Evolutionary conservation across 2,329 filamentous ascomycete genomes (phyloP).

Genomic region (Apiospora malaysiana): DNA sequence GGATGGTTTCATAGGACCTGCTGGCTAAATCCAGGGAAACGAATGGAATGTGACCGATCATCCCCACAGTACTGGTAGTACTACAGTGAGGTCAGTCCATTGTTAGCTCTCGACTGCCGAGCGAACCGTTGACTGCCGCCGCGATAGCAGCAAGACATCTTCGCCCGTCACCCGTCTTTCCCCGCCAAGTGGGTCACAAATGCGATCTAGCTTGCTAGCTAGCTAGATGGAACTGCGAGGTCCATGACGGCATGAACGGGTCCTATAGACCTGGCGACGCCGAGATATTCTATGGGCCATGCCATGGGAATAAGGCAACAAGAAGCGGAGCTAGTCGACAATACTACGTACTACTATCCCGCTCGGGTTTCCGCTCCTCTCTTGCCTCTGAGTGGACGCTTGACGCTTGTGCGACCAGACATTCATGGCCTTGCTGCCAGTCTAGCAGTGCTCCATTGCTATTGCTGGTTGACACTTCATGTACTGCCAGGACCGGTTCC

Average conservation of each 20-base stretch:
- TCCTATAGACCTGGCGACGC: background rate
- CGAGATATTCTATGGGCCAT: background rate
- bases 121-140: background rate
- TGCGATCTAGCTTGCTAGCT: no score
- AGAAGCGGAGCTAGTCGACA: constrained; percentile 4
- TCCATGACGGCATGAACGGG: constrained; percentile 16
- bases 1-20: background rate
- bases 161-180: background rate
- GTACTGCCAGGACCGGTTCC: background rate
- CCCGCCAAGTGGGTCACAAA: background rate
- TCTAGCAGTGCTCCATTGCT: no score
- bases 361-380: background rate
- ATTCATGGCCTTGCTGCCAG: no score
- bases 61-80: background rate
- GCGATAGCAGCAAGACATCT: background rate
- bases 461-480: background rate
- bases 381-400: background rate
- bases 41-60: constrained; percentile 6
- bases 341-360: no score
- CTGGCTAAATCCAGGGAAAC: constrained; percentile 7
- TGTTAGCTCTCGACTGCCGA: background rate
- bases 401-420: background rate
- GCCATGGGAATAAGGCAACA: background rate
- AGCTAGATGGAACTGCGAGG: background rate
- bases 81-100: no score